Conservation (phyloP, 768 basidiomycete genomes). For the Russula olivacea region DNA sequence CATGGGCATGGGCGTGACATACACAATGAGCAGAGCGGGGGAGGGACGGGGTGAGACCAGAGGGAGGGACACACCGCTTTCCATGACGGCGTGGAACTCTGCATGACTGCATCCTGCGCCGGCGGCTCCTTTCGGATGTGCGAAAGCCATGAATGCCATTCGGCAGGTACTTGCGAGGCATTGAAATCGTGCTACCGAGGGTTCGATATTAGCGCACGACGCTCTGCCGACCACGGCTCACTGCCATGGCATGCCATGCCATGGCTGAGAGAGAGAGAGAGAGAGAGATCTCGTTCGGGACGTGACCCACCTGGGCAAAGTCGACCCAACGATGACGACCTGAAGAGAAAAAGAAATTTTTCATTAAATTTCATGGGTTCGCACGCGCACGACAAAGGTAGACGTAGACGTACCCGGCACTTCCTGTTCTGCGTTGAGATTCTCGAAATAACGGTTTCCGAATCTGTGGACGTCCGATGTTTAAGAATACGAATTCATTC, state of each 20-base stretch:
- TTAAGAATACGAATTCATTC: no score
- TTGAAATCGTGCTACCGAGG: constrained; percentile 66
- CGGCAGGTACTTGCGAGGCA: constrained; percentile 89
- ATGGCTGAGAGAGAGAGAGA: no score
- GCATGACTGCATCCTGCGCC: constrained; percentile 63
- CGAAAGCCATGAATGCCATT: constrained; percentile 95
- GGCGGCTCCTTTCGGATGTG: constrained; percentile 88
- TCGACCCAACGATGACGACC: constrained; percentile 98
- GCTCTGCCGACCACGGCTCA: no score
- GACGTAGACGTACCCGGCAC: constrained; percentile 61
- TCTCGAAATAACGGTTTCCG: constrained; percentile 94
- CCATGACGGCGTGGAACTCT: constrained; percentile 70
- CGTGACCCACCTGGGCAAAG: constrained; percentile 65
- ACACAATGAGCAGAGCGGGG: not conserved
- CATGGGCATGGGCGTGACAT: not conserved
- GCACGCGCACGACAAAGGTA: no score
- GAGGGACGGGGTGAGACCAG: not conserved
- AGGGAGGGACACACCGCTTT: constrained; percentile 53
- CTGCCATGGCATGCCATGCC: no score
- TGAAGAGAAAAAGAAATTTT: constrained; percentile 29
- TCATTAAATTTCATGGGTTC: not conserved
- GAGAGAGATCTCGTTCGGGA: no score
- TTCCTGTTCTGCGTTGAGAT: constrained; percentile 80
- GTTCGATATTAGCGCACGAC: no score
- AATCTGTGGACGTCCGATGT: constrained; percentile 46